Base-by-base conservation (phyloP, 2,329 filamentous ascomycete species). In the Fusarium haematococcum region DNA sequence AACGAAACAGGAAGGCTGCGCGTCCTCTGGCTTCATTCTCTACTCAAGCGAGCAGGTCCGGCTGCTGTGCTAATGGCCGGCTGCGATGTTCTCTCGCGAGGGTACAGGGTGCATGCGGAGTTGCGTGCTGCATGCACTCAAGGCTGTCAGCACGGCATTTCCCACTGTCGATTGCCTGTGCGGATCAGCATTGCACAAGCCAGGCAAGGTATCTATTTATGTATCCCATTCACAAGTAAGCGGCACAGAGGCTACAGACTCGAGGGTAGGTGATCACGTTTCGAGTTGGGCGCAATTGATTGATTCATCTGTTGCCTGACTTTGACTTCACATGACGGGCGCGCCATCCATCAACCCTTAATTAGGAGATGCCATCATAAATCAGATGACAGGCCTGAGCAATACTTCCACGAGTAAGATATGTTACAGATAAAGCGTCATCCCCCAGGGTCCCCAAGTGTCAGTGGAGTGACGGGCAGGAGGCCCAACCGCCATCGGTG, bases 1-100 rank as follows among this genome's bases (percentile, higher is more conserved):
- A 78, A 78, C 76, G 50, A 75, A 78, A 75, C 74, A 71, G 74
- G 74, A 71, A 77, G 52, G 45, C 71, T 67, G 63, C 56, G 66
- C 65, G 57, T 41, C 45, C 67, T 64, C 48, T 69, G 48, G 71
- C 58, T 54, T 63, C 23, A 70, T 67, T 43, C 52, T 69, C 48
- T 43, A 7, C 25, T n/a, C 25, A 52, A 52, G 48, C 48, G 48
- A 52, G 27, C 48, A 52, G 8, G 48, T n/a, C 45, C 45, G 45
- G 57, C 37, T n/a, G n/a, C 18, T 43, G 39, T 43, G n/a, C 39
- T 43, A 43, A 43, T 43, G 39, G 39, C 43, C 39, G 39, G 56
- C 33, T 23, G 39, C 33, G n/a, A 59, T 45, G 20, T 25, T 50
- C 45, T 50, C 48, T 32, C 48, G 48, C 16, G 20, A 25, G 11